These are phyloP conservation scores for Alternaria sp. DNA, from an alignment of 2,329 filamentous ascomycete species.

Conservation along the genomic window DNA sequence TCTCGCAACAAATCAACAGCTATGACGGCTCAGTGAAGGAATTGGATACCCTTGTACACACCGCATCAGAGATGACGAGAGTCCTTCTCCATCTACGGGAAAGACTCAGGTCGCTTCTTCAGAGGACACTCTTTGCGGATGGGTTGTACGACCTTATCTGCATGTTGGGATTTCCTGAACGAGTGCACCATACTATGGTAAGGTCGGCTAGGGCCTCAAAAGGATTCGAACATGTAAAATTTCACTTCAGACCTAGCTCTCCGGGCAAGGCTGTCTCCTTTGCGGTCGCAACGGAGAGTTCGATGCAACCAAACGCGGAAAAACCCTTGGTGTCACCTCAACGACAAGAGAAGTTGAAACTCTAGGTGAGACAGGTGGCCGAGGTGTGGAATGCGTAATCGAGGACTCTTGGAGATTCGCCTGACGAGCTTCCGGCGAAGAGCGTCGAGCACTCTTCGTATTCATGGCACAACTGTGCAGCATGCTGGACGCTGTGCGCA, in stretches of 20 bases:
- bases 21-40: constrained; percentile 1
- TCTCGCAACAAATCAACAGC: not conserved
- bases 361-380: not conserved
- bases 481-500: not conserved
- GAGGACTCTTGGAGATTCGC: too few species aligned
- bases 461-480: not conserved
- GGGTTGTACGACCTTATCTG: constrained; percentile 18
- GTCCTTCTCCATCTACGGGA: not conserved
- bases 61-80: not conserved
- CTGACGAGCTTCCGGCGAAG: not conserved
- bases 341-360: not conserved
- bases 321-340: not conserved
- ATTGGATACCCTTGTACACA: constrained; percentile 1
- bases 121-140: constrained; percentile 10
- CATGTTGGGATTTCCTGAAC: constrained; percentile 17
- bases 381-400: not conserved
- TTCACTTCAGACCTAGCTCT: not conserved
- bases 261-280: not conserved
- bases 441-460: too few species aligned
- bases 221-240: not conserved
- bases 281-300: rapidly evolving
- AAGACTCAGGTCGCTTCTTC: constrained; percentile 14
- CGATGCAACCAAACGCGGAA: not conserved
- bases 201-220: not conserved
- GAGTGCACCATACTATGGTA: constrained; percentile 14